Evolutionary conservation across 2,329 filamentous ascomycete species (phyloP).

Genomic region (Botrytis deweyae): DNA sequence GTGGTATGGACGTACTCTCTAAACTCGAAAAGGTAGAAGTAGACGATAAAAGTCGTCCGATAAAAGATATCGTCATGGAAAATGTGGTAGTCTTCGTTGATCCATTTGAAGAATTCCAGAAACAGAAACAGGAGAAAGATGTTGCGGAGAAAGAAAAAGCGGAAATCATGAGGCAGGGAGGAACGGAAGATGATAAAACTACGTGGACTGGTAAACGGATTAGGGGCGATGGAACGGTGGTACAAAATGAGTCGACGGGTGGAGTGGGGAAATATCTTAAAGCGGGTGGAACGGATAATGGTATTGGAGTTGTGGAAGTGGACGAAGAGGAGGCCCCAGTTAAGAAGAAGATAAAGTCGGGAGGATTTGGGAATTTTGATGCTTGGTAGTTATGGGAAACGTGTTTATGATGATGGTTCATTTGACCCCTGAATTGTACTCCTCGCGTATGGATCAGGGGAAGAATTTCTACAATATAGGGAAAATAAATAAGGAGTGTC

Average conservation of each 20-base stretch:
- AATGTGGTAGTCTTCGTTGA: slow-evolving; percentile 87
- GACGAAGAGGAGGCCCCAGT: slow-evolving; percentile 70
- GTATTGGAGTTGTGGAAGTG: slow-evolving; percentile 54
- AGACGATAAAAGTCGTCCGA: slow-evolving; percentile 72
- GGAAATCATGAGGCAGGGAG: slow-evolving; percentile 62
- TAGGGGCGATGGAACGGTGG: slow-evolving; percentile 62
- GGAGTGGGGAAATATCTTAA: slow-evolving; percentile 81
- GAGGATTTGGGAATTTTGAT: slow-evolving; percentile 94
- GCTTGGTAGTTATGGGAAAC: slow-evolving; percentile 59
- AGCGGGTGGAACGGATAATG: slow-evolving; percentile 45
- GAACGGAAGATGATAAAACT: slow-evolving; percentile 80
- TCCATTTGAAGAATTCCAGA: slow-evolving; percentile 91
- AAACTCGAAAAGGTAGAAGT: slow-evolving; percentile 76
- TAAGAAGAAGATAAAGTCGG: slow-evolving; percentile 76
- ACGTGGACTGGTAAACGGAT: slow-evolving; percentile 98
- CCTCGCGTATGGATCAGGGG: not conserved
- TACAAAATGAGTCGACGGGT: slow-evolving; percentile 44
- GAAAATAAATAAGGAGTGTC: not conserved
- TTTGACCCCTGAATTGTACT: not conserved
- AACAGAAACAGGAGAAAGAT: slow-evolving; percentile 67
- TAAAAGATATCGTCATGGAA: slow-evolving; percentile 75
- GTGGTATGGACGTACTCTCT: slow-evolving; percentile 68
- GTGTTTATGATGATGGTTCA: not conserved
- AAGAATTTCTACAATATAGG: not conserved
- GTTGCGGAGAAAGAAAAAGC: slow-evolving; percentile 56